phyloP scores from a whole-genome alignment of 768 basidiomycete genomes.

The Pisolithus marmoratus region DNA sequence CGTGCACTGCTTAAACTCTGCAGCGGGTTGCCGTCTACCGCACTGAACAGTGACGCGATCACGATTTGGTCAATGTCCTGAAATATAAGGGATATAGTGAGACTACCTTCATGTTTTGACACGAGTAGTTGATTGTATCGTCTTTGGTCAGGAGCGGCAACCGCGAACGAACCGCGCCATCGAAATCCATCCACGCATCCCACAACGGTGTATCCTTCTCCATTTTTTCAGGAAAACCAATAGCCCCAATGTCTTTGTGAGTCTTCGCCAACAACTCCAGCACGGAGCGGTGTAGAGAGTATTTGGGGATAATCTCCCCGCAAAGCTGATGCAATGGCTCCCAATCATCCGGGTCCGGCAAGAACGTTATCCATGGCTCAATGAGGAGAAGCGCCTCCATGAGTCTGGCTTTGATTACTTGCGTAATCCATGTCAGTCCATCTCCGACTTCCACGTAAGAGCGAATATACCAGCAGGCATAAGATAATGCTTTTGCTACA shows the following conservation, averaged over 20 bases:
- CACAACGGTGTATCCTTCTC: conserved; percentile 12
- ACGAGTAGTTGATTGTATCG: conserved; percentile 15
- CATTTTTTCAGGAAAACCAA: conserved; percentile 9
- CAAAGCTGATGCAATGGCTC: conserved; percentile 22
- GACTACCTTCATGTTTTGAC: conserved; percentile 22
- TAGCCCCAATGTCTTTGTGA: conserved; percentile 9
- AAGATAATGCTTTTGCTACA: conserved; percentile 23
- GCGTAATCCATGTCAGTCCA: conserved; percentile 20
- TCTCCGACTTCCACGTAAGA: conserved; percentile 21
- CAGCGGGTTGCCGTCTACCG: conserved; percentile 18
- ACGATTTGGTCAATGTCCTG: not conserved
- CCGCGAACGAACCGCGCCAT: conserved; percentile 13
- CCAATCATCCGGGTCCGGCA: conserved; percentile 17
- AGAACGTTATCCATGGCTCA: conserved; percentile 21
- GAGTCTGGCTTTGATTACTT: conserved; percentile 20
- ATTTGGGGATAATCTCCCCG: conserved; percentile 20
- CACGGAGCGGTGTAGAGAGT: conserved; percentile 19
- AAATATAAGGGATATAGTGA: not conserved
- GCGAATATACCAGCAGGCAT: conserved; percentile 26
- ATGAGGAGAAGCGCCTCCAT: conserved; percentile 19
- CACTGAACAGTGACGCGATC: conserved; percentile 13
- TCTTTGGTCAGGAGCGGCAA: conserved; percentile 5
- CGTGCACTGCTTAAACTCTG: conserved; percentile 21
- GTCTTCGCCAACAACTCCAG: conserved; percentile 14
- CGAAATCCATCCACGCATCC: conserved; percentile 17